Evolutionary conservation across 257 asterid genomes (phyloP).

Genomic region (Gynochthodes officinalis): DNA sequence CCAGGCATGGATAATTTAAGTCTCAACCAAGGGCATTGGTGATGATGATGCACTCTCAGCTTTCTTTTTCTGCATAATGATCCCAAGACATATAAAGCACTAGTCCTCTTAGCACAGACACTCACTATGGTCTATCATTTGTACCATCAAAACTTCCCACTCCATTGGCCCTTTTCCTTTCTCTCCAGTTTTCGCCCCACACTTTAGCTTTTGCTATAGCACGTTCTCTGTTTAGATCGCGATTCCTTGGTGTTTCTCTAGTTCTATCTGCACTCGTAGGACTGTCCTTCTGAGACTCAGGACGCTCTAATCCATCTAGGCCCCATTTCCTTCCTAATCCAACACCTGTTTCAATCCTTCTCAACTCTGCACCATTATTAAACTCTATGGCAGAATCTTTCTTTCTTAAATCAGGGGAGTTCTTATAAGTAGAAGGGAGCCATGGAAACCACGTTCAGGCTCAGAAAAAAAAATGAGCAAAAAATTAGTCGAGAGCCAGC

Average conservation of each 20-base stretch:
- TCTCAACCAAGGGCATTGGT: slow-evolving; percentile 12
- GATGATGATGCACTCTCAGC: slow-evolving; percentile 6
- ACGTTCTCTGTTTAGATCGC: slow-evolving; percentile 73
- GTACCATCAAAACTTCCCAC: slow-evolving; percentile 59
- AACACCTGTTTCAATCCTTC: slow-evolving; percentile 52
- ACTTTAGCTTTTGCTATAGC: slow-evolving; percentile 92
- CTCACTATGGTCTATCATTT: slow-evolving; percentile 30
- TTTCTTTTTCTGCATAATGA: slow-evolving; percentile 4
- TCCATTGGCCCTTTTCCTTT: slow-evolving; percentile 38
- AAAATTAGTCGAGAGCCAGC: too few relatives aligned
- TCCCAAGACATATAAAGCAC: too few relatives aligned
- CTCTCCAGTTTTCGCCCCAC: slow-evolving; percentile 93
- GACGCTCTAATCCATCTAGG: slow-evolving; percentile 49
- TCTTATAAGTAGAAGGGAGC: slow-evolving; percentile 64
- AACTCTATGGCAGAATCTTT: slow-evolving; percentile 43
- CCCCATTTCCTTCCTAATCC: slow-evolving; percentile 75
- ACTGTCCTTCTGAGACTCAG: slow-evolving; percentile 55
- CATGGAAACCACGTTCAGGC: slow-evolving; percentile 42
- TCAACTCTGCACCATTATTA: slow-evolving; percentile 44
- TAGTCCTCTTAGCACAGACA: too few relatives aligned
- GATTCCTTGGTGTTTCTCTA: slow-evolving; percentile 56
- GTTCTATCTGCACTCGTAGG: slow-evolving; percentile 65
- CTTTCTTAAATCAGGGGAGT: slow-evolving; percentile 68
- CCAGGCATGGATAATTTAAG: slow-evolving; percentile 1
- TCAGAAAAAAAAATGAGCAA: too few relatives aligned